Conservation (phyloP, 768 basidiomycete genomes). For the Amanita fuliginea region DNA sequence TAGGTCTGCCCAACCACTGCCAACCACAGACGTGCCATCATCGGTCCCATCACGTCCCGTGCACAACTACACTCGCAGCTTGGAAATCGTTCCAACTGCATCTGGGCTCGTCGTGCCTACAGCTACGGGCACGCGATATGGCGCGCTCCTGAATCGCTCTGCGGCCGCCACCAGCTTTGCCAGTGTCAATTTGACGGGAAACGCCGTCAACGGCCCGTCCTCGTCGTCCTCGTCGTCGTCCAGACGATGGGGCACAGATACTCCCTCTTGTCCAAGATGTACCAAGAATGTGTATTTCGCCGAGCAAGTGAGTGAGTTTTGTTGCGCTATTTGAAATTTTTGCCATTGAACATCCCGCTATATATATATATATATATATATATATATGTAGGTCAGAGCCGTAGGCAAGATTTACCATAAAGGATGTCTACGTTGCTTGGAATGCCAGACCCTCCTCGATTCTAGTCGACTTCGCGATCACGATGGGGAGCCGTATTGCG, state of each 20-base stretch:
- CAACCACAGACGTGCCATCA: not conserved
- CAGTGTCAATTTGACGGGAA: slow-evolving; percentile 23
- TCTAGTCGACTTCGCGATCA: slow-evolving; percentile 66
- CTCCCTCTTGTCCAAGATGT: slow-evolving; percentile 60
- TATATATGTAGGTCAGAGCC: slow-evolving; percentile 76
- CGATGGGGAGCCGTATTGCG: slow-evolving; percentile 62
- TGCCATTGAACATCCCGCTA: too few species aligned
- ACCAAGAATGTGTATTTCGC: slow-evolving; percentile 77
- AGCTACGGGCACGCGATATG: slow-evolving; percentile 59
- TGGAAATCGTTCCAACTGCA: slow-evolving; percentile 10
- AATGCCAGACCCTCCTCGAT: slow-evolving; percentile 60
- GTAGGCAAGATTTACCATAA: slow-evolving; percentile 77
- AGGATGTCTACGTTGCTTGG: slow-evolving; percentile 63
- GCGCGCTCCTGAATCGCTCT: slow-evolving; percentile 34
- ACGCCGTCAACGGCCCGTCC: slow-evolving; percentile 14
- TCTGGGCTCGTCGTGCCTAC: slow-evolving; percentile 17
- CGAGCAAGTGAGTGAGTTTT: slow-evolving; percentile 44
- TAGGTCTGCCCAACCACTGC: slow-evolving; percentile 5
- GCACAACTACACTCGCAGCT: slow-evolving; percentile 8
- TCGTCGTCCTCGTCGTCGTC: too few species aligned
- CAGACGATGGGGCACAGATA: slow-evolving; percentile 43
- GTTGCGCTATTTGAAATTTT: not conserved
- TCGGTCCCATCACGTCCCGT: slow-evolving; percentile 1
- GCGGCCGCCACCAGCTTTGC: slow-evolving; percentile 11
- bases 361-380: too few species aligned